A percentile compares a stretch with the other conserved stretches of the same genome.
Conservation (phyloP, 1,284 basidiomycete genomes). For the Crepidotus sp. region DNA sequence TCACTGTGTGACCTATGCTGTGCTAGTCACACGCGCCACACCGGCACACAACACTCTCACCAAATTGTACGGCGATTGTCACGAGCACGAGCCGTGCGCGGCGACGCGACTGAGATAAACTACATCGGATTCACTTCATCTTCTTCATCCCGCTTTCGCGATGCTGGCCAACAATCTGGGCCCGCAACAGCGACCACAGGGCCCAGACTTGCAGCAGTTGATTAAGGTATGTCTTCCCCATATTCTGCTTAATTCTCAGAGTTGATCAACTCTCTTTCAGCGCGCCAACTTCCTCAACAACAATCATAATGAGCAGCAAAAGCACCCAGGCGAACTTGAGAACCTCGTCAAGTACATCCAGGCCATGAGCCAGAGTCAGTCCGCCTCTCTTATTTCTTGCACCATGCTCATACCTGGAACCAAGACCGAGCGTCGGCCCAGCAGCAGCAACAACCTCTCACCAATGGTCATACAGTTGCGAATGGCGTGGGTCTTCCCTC, state of each 20-base stretch:
- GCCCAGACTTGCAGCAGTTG: slow-evolving; percentile 23
- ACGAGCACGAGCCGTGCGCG: slow-evolving; percentile 15
- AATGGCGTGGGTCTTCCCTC: slow-evolving; percentile 32
- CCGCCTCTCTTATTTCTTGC: slow-evolving; percentile 10
- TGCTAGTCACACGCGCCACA: neutral
- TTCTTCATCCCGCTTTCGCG: slow-evolving; percentile 25
- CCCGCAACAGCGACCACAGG: slow-evolving; percentile 15
- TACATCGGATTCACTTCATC: slow-evolving; percentile 11
- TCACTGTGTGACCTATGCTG: too few relatives aligned
- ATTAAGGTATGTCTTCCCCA: slow-evolving; percentile 11
- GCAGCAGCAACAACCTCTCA: slow-evolving; percentile 25
- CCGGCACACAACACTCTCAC: neutral
- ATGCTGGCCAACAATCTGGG: slow-evolving; percentile 29
- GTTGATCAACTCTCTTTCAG: slow-evolving; percentile 22
- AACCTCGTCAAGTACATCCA: slow-evolving; percentile 36
- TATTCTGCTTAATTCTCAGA: slow-evolving; percentile 7
- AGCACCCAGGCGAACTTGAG: slow-evolving; percentile 36
- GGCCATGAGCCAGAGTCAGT: slow-evolving; percentile 23
- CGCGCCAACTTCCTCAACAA: slow-evolving; percentile 38
- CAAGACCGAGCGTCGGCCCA: slow-evolving; percentile 25
- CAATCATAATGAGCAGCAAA: slow-evolving; percentile 41
- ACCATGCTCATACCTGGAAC: slow-evolving; percentile 6
- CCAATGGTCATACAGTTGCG: slow-evolving; percentile 35
- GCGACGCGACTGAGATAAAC: slow-evolving; percentile 11
- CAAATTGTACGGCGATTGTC: slow-evolving; percentile 3